Conservation (phyloP, 768 basidiomycete species). For the Termitomyces sp. region DNA sequence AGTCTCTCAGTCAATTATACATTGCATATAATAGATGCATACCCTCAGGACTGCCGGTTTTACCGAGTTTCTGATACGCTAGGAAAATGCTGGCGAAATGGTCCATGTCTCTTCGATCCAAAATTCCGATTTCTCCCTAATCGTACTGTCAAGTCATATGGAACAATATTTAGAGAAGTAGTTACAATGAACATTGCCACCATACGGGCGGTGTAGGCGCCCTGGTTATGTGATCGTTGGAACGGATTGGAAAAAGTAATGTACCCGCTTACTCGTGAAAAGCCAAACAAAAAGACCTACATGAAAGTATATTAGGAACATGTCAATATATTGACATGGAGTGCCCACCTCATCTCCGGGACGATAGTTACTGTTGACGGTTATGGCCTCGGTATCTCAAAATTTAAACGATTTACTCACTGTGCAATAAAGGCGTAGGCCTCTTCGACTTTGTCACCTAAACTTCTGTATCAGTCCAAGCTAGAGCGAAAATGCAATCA, state of each 20-base stretch:
- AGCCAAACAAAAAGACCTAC: conserved; percentile 74
- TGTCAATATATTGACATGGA: neutral
- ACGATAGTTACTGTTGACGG: conserved; percentile 50
- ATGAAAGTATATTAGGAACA: neutral
- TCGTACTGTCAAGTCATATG: neutral
- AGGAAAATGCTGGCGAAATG: conserved; percentile 60
- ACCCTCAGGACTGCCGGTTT: conserved; percentile 43
- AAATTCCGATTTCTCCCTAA: conserved; percentile 66
- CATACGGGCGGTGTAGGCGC: conserved; percentile 75
- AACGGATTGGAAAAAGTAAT: neutral
- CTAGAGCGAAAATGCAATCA: neutral
- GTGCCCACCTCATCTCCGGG: conserved; percentile 63
- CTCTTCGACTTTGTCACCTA: conserved; percentile 71
- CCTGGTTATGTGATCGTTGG: conserved; percentile 30
- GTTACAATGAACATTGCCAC: conserved; percentile 63
- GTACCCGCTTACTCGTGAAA: conserved; percentile 49
- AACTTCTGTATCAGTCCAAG: neutral
- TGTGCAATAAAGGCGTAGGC: conserved; percentile 79
- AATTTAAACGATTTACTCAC: conserved; percentile 32
- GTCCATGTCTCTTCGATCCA: conserved; percentile 69
- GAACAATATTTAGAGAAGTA: neutral
- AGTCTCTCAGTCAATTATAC: neutral
- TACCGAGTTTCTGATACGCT: conserved; percentile 56
- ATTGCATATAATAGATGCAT: neutral
- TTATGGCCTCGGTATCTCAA: neutral